phyloP scores from a whole-genome alignment of 2,329 filamentous ascomycete species.

The Claviceps citrina region DNA sequence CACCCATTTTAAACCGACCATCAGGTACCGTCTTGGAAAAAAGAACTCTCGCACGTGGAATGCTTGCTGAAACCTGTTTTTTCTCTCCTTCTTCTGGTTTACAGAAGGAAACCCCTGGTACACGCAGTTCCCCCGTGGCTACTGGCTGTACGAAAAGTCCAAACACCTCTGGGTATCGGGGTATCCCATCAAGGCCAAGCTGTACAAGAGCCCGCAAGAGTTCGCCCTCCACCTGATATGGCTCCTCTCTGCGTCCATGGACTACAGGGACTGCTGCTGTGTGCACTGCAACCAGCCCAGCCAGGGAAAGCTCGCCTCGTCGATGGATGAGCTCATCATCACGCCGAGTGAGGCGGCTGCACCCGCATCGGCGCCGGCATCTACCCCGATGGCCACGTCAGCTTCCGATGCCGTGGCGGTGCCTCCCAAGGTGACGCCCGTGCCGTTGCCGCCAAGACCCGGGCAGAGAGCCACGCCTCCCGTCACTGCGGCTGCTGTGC shows the following conservation, averaged over 20 bases:
- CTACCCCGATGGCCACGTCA: slow-evolving; percentile 3
- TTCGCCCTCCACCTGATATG: slow-evolving; percentile 37
- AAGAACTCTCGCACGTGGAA: background rate
- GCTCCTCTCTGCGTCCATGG: slow-evolving; percentile 31
- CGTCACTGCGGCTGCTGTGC: background rate
- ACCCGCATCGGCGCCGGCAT: slow-evolving; percentile 4
- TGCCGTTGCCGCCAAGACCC: slow-evolving; percentile 21
- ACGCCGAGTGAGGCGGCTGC: slow-evolving; percentile 7
- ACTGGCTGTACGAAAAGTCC: slow-evolving; percentile 32
- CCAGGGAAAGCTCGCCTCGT: slow-evolving; percentile 11
- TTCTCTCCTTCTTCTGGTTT: no score
- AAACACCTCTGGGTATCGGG: slow-evolving; percentile 35
- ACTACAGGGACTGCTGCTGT: slow-evolving; percentile 36
- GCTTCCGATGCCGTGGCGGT: background rate
- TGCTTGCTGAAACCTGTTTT: no score
- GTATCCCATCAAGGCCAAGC: slow-evolving; percentile 31
- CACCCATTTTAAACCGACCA: no score
- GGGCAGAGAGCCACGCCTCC: slow-evolving; percentile 21
- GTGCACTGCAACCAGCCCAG: slow-evolving; percentile 28
- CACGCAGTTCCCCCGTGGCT: slow-evolving; percentile 28
- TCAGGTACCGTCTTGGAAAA: no score
- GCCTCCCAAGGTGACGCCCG: slow-evolving; percentile 19
- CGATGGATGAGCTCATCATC: slow-evolving; percentile 12
- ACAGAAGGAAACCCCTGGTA: slow-evolving; percentile 29
- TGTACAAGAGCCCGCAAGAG: slow-evolving; percentile 38